Percentiles rank a stretch among this genome's conserved stretches.
These are phyloP conservation scores for Lojkania enalia DNA, from an alignment of 2,329 filamentous ascomycete species.

Conservation along the genomic window DNA sequence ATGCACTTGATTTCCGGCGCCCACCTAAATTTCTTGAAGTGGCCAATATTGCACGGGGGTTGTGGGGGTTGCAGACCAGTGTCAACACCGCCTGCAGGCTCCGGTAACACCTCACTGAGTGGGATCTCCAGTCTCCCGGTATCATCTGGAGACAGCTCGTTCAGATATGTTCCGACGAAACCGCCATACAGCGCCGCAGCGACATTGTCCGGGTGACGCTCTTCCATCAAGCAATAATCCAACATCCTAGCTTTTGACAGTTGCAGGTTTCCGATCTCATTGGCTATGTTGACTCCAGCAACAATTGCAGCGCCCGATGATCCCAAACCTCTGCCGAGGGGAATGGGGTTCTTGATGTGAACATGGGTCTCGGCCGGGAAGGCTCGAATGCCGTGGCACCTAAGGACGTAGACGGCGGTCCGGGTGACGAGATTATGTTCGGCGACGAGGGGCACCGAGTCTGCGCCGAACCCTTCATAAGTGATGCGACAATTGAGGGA, in stretches of 20 bases:
- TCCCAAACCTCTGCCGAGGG: slow-evolving; percentile 87
- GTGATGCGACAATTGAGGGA: slow-evolving; percentile 86
- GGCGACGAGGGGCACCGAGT: slow-evolving; percentile 79
- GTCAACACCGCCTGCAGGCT: slow-evolving; percentile 86
- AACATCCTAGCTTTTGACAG: slow-evolving; percentile 81
- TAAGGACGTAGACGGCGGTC: slow-evolving; percentile 89
- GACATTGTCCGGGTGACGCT: slow-evolving; percentile 60
- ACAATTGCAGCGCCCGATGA: slow-evolving; percentile 95
- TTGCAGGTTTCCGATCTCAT: slow-evolving; percentile 79
- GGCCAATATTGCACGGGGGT: slow-evolving; percentile 89
- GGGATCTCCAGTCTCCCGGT: slow-evolving; percentile 91
- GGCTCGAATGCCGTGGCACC: slow-evolving; percentile 82
- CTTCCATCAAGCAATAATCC: slow-evolving; percentile 97
- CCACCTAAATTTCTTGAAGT: slow-evolving; percentile 96
- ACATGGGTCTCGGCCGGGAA: slow-evolving; percentile 86
- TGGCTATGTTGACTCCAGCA: slow-evolving; percentile 89
- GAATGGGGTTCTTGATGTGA: slow-evolving; percentile 94
- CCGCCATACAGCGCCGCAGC: slow-evolving; percentile 94
- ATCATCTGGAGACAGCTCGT: slow-evolving; percentile 86
- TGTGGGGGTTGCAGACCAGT: slow-evolving; percentile 84
- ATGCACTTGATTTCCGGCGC: slow-evolving; percentile 94
- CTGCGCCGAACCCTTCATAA: slow-evolving; percentile 82
- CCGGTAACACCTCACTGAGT: slow-evolving; percentile 86
- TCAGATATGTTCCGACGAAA: slow-evolving; percentile 95
- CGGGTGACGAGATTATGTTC: slow-evolving; percentile 91